Percentiles rank a stretch among this genome's conserved stretches.
These are phyloP conservation scores for Cerioporus squamosus DNA, from an alignment of 1,284 basidiomycete species.

Conservation along the genomic window DNA sequence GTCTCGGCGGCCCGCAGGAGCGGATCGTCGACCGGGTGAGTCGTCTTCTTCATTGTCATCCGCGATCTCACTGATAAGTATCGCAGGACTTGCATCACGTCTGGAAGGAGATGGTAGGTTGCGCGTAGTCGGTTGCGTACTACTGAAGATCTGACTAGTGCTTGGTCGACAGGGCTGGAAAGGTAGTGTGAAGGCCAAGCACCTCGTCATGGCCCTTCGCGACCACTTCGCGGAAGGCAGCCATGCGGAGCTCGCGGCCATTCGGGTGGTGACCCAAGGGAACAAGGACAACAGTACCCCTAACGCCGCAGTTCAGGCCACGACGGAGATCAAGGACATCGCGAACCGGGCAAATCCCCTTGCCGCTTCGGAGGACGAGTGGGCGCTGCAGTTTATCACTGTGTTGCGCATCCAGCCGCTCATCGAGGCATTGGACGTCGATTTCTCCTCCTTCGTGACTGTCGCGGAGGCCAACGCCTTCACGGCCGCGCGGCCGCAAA, in stretches of 20 bases:
- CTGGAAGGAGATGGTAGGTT: constrained; percentile 24
- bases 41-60: neutral
- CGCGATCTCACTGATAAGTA: neutral
- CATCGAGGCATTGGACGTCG: constrained; percentile 37
- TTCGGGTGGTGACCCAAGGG: neutral
- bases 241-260: neutral
- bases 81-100: constrained; percentile 28
- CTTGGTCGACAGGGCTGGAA: constrained; percentile 30
- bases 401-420: constrained; percentile 25
- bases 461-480: constrained; percentile 37
- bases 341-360: neutral
- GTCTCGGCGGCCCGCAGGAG: too few relatives aligned
- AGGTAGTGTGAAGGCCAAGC: constrained; percentile 34
- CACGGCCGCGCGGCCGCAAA: constrained; percentile 27
- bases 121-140: neutral
- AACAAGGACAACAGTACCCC: neutral
- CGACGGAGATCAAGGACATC: constrained; percentile 4
- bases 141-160: too few relatives aligned
- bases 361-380: constrained; percentile 13
- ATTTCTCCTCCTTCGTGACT: constrained; percentile 36
- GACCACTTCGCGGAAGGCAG: constrained; percentile 32
- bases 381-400: constrained; percentile 30
- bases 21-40: constrained; percentile 33
- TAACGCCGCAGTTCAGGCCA: neutral
- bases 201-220: constrained; percentile 36